Evolutionary conservation across 805 yeast species (phyloP).

Genomic region (Torulaspora maleeae): DNA sequence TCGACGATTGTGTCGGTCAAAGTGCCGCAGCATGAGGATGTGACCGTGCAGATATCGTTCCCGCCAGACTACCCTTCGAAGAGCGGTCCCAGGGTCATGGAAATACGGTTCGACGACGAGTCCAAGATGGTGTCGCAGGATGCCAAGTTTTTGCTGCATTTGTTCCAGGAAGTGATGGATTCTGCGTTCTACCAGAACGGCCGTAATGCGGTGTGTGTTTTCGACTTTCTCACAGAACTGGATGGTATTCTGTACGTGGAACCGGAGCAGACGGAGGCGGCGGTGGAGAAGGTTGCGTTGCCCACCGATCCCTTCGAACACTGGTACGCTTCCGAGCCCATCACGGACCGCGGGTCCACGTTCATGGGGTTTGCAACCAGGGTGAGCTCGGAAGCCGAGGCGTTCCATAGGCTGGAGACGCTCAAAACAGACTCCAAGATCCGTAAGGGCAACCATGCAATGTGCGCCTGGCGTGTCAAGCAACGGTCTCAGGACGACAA

Average conservation of each 20-base stretch:
- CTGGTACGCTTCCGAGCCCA: constrained; percentile 75
- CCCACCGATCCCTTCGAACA: constrained; percentile 50
- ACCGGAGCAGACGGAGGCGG: constrained; percentile 24
- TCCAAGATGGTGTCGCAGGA: constrained; percentile 37
- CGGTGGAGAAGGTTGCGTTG: constrained; percentile 16
- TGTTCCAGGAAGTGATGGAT: constrained; percentile 49
- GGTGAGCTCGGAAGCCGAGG: constrained; percentile 66
- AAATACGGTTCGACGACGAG: constrained; percentile 37
- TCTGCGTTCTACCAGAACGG: constrained; percentile 42
- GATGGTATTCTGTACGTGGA: constrained; percentile 47
- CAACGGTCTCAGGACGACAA: constrained; percentile 28
- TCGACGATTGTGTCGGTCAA: constrained; percentile 41
- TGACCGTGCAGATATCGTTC: constrained; percentile 63
- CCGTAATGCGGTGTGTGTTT: constrained; percentile 66
- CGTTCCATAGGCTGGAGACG: constrained; percentile 45
- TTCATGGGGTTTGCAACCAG: constrained; percentile 71
- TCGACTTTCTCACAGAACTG: constrained; percentile 68
- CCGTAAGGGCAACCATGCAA: constrained; percentile 67
- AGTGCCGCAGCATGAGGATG: constrained; percentile 58
- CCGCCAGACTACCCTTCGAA: constrained; percentile 64
- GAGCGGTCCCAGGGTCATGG: constrained; percentile 57
- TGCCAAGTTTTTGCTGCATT: constrained; percentile 44
- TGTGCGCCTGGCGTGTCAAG: constrained; percentile 80
- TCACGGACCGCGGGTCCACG: constrained; percentile 78
- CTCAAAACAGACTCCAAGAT: constrained; percentile 64